A percentile compares a stretch with the other conserved stretches of the same genome.
Conservation (phyloP, 2,329 filamentous ascomycete species). For the Colletotrichum chrysophilum region DNA sequence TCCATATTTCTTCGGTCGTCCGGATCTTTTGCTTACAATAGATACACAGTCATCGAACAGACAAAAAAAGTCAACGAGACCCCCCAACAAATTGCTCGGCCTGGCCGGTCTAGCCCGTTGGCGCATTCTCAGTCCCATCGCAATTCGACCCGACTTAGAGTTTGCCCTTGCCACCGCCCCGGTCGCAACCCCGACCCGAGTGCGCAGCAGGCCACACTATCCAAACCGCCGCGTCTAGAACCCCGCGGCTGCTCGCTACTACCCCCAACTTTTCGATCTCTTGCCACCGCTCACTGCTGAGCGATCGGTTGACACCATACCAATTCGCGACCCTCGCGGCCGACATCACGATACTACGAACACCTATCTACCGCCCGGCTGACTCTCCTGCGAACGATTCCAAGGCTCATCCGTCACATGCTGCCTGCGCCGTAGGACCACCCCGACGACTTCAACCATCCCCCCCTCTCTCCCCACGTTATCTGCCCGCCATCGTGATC, state of each 20-base stretch:
- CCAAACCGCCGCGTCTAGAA: conserved; percentile 13
- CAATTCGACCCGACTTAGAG: conserved; percentile 15
- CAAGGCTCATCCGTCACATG: background rate
- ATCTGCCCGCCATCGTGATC: background rate
- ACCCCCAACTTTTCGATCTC: conserved; percentile 12
- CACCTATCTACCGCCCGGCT: background rate
- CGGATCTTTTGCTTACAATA: background rate
- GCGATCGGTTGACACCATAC: background rate
- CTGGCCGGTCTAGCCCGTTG: conserved; percentile 14
- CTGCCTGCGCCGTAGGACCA: background rate
- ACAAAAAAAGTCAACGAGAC: background rate
- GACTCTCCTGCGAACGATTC: background rate
- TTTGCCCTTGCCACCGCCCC: conserved; percentile 21
- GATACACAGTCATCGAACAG: background rate
- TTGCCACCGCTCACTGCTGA: background rate
- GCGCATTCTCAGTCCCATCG: background rate
- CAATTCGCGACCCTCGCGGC: background rate
- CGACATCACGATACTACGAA: background rate
- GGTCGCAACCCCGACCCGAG: conserved; percentile 17
- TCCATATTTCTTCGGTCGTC: background rate
- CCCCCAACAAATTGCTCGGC: conserved; percentile 7
- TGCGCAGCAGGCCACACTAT: conserved; percentile 10
- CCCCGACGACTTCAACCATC: background rate
- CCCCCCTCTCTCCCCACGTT: background rate
- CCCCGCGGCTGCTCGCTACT: conserved; percentile 5